phyloP scores from a whole-genome alignment of 2,329 filamentous ascomycete species.

The Aspergillus tamarii region DNA sequence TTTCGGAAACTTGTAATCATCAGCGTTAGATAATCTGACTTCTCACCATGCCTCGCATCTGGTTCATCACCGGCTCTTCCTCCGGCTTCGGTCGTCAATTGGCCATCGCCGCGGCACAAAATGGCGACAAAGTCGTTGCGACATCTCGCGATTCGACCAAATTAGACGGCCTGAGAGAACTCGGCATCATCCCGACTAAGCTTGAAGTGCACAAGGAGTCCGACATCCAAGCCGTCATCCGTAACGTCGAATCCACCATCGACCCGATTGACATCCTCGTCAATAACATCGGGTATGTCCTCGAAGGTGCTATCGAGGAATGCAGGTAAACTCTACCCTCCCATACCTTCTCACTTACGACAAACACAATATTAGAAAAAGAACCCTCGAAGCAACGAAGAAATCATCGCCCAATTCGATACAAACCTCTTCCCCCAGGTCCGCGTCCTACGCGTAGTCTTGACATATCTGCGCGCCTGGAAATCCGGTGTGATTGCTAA shows the following conservation, averaged over 20 bases:
- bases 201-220: conserved; percentile 11
- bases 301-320: conserved; percentile 29
- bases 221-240: conserved; percentile 2
- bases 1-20: background rate
- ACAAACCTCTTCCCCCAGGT: conserved; percentile 46
- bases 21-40: fast-evolving
- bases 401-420: conserved; percentile 15
- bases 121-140: conserved; percentile 55
- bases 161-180: conserved; percentile 1
- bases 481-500: conserved; percentile 42
- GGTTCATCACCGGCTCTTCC: conserved; percentile 54
- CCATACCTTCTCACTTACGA: background rate
- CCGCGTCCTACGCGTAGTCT: conserved; percentile 38
- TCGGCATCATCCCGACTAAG: background rate
- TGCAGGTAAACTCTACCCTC: background rate
- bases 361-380: background rate
- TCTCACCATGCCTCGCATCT: background rate
- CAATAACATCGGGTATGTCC: conserved; percentile 48
- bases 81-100: conserved; percentile 56
- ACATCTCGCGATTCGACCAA: conserved; percentile 47
- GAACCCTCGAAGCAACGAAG: background rate
- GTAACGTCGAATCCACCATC: background rate
- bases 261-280: conserved; percentile 50
- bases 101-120: conserved; percentile 47
- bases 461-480: conserved; percentile 41